These are phyloP conservation scores for Collybia sordida DNA, from an alignment of 768 basidiomycete species.

Conservation along the genomic window DNA sequence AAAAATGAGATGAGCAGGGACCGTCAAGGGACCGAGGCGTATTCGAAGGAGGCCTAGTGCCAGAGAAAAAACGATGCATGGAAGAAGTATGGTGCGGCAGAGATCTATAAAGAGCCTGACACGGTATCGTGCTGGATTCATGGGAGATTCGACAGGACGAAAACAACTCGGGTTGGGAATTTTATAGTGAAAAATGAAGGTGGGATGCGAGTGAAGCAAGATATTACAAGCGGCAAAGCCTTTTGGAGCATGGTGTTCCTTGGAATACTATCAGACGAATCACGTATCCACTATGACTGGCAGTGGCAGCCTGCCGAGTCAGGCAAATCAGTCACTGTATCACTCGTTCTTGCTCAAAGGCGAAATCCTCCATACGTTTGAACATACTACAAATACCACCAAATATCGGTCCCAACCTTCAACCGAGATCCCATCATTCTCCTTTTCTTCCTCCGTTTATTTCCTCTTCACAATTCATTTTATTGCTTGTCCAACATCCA, in stretches of 20 bases:
- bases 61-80: conserved; percentile 35
- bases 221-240: conserved; percentile 3
- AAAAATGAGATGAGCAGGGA: conserved; percentile 39
- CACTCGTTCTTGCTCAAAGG: not conserved
- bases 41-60: conserved; percentile 24
- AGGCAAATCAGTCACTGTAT: conserved; percentile 9
- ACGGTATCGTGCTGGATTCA: conserved; percentile 48
- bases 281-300: conserved; percentile 8
- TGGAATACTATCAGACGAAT: conserved; percentile 7
- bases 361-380: conserved; percentile 1
- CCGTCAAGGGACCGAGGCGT: conserved; percentile 32
- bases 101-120: conserved; percentile 50
- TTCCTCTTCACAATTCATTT: too few species aligned
- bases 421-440: conserved; percentile 6
- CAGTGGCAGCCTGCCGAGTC: conserved; percentile 4
- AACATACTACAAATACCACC: conserved; percentile 14
- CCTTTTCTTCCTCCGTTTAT: too few species aligned
- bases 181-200: conserved; percentile 5
- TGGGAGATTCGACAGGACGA: conserved; percentile 12
- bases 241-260: conserved; percentile 10
- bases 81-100: conserved; percentile 36
- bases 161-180: not conserved
- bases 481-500: too few species aligned
- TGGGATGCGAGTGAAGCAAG: too few species aligned
- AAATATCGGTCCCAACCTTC: conserved; percentile 17